These are phyloP conservation scores for Cyberlindnera samutprakarnensis DNA, from an alignment of 805 yeast species.

Conservation along the genomic window DNA sequence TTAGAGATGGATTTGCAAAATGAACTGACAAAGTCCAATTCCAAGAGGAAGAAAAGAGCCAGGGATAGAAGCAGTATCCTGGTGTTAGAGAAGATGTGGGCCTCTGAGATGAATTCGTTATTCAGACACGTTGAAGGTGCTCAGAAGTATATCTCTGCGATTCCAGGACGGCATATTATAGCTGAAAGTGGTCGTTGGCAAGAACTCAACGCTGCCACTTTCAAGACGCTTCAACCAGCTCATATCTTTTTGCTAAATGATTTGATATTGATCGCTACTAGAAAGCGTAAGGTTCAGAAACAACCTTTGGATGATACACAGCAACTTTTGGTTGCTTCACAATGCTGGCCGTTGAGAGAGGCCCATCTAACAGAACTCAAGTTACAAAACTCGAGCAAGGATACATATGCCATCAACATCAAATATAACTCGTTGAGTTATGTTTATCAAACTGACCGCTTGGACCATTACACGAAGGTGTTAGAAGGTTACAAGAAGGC, in stretches of 20 bases:
- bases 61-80: constrained; percentile 65
- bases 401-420: constrained; percentile 36
- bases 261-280: constrained; percentile 63
- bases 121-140: constrained; percentile 90
- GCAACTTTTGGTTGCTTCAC: constrained; percentile 52
- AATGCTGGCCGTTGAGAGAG: constrained; percentile 71
- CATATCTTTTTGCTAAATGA: constrained; percentile 77
- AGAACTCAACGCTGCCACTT: constrained; percentile 78
- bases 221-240: constrained; percentile 70
- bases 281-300: constrained; percentile 31
- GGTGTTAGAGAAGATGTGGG: constrained; percentile 78
- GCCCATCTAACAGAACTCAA: constrained; percentile 28
- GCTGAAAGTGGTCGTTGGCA: constrained; percentile 81
- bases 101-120: constrained; percentile 55
- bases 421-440: constrained; percentile 41
- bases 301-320: constrained; percentile 23
- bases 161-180: constrained; percentile 74
- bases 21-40: constrained; percentile 10
- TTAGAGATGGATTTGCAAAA: constrained; percentile 30
- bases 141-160: constrained; percentile 64
- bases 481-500: constrained; percentile 53
- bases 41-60: constrained; percentile 40
- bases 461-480: constrained; percentile 49
- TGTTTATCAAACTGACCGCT: constrained; percentile 53
- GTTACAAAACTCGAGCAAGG: constrained; percentile 11